phyloP scores from a whole-genome alignment of 176 grass and related monocot species.

The Musa troglodytarum region DNA sequence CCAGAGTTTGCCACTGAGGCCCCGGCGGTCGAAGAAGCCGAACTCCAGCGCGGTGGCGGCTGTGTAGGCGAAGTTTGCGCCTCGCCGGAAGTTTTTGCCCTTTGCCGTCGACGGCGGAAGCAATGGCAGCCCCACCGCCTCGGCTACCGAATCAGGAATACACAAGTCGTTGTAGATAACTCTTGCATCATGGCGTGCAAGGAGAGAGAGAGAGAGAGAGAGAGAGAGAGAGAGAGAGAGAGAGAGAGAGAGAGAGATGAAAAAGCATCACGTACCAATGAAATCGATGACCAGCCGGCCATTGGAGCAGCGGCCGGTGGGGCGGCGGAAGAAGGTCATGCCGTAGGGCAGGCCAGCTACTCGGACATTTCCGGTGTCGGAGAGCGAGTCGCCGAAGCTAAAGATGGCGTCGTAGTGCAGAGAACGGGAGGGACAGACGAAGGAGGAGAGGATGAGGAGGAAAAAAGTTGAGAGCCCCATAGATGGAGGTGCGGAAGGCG shows the following conservation, averaged over 20 bases:
- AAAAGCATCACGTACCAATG: slow-evolving; percentile 31
- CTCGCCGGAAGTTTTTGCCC: slow-evolving; percentile 57
- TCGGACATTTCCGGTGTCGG: slow-evolving; percentile 68
- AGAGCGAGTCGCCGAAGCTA: slow-evolving; percentile 78
- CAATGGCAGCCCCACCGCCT: slow-evolving; percentile 65
- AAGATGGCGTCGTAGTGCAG: slow-evolving; percentile 62
- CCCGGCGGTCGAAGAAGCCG: slow-evolving; percentile 46
- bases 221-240: not conserved
- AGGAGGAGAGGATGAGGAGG: slow-evolving; percentile 14
- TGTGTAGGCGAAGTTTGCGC: slow-evolving; percentile 88
- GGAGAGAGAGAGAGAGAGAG: not conserved
- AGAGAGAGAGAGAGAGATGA: too few relatives aligned
- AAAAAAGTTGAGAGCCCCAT: slow-evolving; percentile 14
- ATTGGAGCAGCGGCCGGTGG: slow-evolving; percentile 76
- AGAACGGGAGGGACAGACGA: slow-evolving; percentile 6
- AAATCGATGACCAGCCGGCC: slow-evolving; percentile 74
- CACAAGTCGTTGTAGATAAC: not conserved
- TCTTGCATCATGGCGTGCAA: not conserved
- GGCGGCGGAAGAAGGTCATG: slow-evolving; percentile 68
- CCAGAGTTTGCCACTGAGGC: slow-evolving; percentile 53
- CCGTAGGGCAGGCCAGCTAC: slow-evolving; percentile 76
- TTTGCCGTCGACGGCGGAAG: slow-evolving; percentile 71
- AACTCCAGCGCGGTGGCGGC: slow-evolving; percentile 70
- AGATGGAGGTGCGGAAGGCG: not conserved
- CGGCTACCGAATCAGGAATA: slow-evolving; percentile 23